Evolutionary conservation across 2,329 filamentous ascomycete species (phyloP).

Genomic region (Raffaelea albimanens): DNA sequence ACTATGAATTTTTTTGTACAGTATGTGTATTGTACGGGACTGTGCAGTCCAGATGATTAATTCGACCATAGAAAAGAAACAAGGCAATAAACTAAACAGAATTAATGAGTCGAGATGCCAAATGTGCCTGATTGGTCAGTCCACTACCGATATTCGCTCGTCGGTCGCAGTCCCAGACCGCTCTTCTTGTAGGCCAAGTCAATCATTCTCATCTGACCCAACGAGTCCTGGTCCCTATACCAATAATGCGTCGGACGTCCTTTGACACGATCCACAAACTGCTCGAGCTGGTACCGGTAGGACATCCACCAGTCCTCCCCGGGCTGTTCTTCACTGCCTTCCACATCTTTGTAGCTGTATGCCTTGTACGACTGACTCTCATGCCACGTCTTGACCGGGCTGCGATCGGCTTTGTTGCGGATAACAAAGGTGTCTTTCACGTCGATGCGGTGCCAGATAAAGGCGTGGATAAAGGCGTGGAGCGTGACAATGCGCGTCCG

Average conservation of each 20-base stretch:
- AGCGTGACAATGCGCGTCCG: slow-evolving; percentile 18
- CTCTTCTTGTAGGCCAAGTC: slow-evolving; percentile 35
- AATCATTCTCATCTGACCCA: slow-evolving; percentile 34
- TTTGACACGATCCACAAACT: slow-evolving; percentile 35
- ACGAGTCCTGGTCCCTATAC: slow-evolving; percentile 30
- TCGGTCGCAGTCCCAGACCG: slow-evolving; percentile 14
- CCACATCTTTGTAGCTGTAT: slow-evolving; percentile 24
- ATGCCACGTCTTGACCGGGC: slow-evolving; percentile 16
- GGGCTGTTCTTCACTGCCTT: slow-evolving; percentile 16
- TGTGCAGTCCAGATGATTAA: no score
- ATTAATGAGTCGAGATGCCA: no score
- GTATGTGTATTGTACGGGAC: no score
- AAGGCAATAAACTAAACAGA: no score
- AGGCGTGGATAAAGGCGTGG: slow-evolving; percentile 19
- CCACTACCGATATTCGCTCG: slow-evolving; percentile 6
- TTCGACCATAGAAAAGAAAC: no score
- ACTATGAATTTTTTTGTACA: no score
- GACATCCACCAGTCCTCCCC: slow-evolving; percentile 30
- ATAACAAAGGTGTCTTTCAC: slow-evolving; percentile 25
- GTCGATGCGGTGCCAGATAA: slow-evolving; percentile 25
- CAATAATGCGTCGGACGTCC: slow-evolving; percentile 27
- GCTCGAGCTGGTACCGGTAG: slow-evolving; percentile 37
- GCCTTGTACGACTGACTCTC: slow-evolving; percentile 19
- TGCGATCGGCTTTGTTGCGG: slow-evolving; percentile 13
- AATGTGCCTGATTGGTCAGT: no score